Evolutionary conservation across 1,284 basidiomycete genomes (phyloP), one percentile per base, ranked within the genome.

Genomic region (Leccinum huronense): DNA sequence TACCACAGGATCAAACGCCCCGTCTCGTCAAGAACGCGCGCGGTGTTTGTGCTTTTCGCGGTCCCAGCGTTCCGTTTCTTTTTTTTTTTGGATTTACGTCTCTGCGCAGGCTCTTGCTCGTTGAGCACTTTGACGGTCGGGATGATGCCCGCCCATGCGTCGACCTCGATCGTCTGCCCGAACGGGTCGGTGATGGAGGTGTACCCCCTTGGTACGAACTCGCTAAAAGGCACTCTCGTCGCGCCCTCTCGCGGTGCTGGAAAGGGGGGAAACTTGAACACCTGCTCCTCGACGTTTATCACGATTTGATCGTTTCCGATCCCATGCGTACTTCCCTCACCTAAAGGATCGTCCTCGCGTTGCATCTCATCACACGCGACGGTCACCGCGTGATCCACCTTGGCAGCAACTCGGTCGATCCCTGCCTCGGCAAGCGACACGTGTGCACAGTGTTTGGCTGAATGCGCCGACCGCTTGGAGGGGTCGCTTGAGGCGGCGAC

Each of bases 401-500:
- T 89, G 59, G 84, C 80, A 13, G 86, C 88, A 36, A 90, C 88
- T 63, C 88, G 82, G 75, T 97, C 95, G 75, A 95, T 92, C 53
- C 84, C 87, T 16, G 93, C 93, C 68, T 94, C 88, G 0, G 92
- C 91, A 64, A 97, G 88, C 19, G 91, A 87, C 40, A 95, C 90
- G 61, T 92, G 90, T 1, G 79, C 83, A 71, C 81, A 89, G 76
- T 83, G 83, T 53, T 82, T 85, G 34, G 85, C 82, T 27, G 89
- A 83, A 72, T 88, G 86, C 0, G 86, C 88, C 11, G 84, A 83
- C 34, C 83, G 85, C 56, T 82, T 81, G 10, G 87, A 38, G 85
- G 10, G 87, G 87, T 7, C 91, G 86, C 75, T 91, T 91, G 70
- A 95, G 86, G 5, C 93, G 83, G 58, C 93, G 86, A 48, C 93